These are phyloP conservation scores for Mortierella sp. DNA, from an alignment of 371 early-diverging fungal species.

Conservation along the genomic window DNA sequence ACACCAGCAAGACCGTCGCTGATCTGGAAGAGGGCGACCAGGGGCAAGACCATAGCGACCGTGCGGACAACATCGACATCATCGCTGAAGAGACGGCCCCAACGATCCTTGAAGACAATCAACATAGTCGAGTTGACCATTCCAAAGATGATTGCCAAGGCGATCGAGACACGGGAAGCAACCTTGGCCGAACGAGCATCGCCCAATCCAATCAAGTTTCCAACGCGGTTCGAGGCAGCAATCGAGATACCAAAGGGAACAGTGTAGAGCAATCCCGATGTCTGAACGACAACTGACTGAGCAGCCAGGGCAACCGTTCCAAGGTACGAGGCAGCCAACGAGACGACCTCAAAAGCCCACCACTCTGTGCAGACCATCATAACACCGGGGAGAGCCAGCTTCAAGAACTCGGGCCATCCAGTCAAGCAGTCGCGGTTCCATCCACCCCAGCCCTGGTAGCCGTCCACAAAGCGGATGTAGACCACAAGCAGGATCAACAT, in stretches of 20 bases:
- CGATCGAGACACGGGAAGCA: conserved; percentile 44
- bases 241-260: conserved; percentile 80
- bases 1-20: conserved; percentile 76
- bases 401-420: conserved; percentile 75
- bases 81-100: conserved; percentile 77
- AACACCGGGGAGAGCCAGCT: conserved; percentile 79
- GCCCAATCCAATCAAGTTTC: conserved; percentile 77
- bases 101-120: conserved; percentile 58
- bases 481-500: conserved; percentile 69
- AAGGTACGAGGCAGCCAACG: conserved; percentile 83
- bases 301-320: conserved; percentile 87
- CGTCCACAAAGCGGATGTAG: conserved; percentile 78
- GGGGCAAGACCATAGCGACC: conserved; percentile 80
- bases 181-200: conserved; percentile 50
- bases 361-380: conserved; percentile 84
- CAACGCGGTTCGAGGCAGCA: conserved; percentile 84
- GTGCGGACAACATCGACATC: conserved; percentile 76
- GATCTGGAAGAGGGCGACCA: conserved; percentile 87
- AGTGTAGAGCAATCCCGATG: conserved; percentile 78
- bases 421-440: conserved; percentile 80
- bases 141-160: conserved; percentile 53
- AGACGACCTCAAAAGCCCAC: conserved; percentile 82
- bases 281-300: conserved; percentile 85
- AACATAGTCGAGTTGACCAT: conserved; percentile 46
- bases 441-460: conserved; percentile 86